Conservation (phyloP, 331 rosid genomes). For the Saraca asoca region DNA sequence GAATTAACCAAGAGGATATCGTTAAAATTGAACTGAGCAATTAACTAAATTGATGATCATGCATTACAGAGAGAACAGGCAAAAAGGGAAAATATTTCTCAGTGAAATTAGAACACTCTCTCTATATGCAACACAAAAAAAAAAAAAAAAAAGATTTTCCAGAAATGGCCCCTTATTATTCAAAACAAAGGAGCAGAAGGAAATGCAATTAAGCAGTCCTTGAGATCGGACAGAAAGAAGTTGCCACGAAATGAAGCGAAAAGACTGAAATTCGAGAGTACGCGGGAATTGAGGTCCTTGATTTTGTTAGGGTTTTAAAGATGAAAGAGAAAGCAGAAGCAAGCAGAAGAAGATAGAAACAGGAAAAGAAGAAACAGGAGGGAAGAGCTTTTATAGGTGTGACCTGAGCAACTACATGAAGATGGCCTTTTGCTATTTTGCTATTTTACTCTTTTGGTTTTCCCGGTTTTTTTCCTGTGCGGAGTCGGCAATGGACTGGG, state of each 20-base stretch:
- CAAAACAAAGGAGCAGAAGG: slow-evolving; percentile 8
- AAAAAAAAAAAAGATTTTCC: neutral
- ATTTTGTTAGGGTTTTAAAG: slow-evolving; percentile 45
- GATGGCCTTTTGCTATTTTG: neutral
- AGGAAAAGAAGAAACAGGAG: neutral
- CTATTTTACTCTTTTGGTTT: neutral
- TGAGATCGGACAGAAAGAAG: slow-evolving; percentile 9
- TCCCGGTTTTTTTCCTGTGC: no score
- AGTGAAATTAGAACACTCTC: slow-evolving; percentile 6
- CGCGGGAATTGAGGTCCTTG: neutral
- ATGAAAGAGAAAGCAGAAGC: neutral
- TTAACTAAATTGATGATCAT: neutral
- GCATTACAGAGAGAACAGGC: neutral
- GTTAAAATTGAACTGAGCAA: slow-evolving; percentile 7
- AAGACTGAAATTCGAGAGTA: slow-evolving; percentile 1
- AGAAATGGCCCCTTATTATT: slow-evolving; percentile 22
- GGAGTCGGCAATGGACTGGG: no score
- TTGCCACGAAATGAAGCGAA: neutral
- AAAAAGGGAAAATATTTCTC: slow-evolving; percentile 7
- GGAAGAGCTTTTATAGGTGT: slow-evolving; percentile 18
- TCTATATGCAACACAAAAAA: slow-evolving; percentile 14
- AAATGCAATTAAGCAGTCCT: slow-evolving; percentile 17
- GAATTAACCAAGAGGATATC: neutral
- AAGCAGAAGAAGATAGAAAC: neutral
- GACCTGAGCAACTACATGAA: slow-evolving; percentile 14